Evolutionary conservation across 106 monocot genomes (phyloP).

Genomic region (Dioscorea dumetorum): DNA sequence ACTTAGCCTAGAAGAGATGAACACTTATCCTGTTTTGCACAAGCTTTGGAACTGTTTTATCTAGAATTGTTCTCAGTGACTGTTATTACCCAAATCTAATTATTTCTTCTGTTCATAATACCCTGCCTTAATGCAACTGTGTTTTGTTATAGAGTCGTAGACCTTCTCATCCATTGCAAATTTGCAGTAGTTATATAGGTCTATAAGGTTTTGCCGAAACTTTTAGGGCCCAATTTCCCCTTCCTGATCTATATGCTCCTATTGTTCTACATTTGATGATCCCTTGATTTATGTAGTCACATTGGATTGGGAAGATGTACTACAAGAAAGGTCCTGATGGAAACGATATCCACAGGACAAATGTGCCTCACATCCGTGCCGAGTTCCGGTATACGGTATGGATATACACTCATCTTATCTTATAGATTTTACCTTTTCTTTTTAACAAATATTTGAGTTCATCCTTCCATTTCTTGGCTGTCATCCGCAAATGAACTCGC

Average conservation of each 20-base stretch:
- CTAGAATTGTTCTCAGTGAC: neutral
- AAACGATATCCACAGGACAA: slow-evolving; percentile 91
- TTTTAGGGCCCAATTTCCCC: no score
- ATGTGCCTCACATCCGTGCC: slow-evolving; percentile 91
- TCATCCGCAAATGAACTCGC: neutral
- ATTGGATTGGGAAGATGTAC: slow-evolving; percentile 92
- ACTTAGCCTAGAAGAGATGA: neutral
- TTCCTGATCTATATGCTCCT: neutral
- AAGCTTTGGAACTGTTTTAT: neutral
- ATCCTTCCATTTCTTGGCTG: neutral
- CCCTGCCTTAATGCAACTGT: neutral
- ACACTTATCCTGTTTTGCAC: no score
- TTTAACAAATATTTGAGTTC: neutral
- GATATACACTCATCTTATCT: neutral
- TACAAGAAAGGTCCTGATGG: slow-evolving; percentile 84
- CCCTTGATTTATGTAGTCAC: slow-evolving; percentile 37
- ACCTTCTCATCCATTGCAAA: neutral
- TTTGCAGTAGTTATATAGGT: neutral
- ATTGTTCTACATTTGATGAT: neutral
- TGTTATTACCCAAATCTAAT: neutral
- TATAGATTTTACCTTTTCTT: neutral
- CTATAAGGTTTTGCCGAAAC: no score
- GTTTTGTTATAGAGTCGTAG: neutral
- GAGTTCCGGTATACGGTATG: slow-evolving; percentile 82
- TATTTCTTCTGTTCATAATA: neutral